Evolutionary conservation across 2,329 filamentous ascomycete species (phyloP).

Genomic region (Elsinoe arachidis): DNA sequence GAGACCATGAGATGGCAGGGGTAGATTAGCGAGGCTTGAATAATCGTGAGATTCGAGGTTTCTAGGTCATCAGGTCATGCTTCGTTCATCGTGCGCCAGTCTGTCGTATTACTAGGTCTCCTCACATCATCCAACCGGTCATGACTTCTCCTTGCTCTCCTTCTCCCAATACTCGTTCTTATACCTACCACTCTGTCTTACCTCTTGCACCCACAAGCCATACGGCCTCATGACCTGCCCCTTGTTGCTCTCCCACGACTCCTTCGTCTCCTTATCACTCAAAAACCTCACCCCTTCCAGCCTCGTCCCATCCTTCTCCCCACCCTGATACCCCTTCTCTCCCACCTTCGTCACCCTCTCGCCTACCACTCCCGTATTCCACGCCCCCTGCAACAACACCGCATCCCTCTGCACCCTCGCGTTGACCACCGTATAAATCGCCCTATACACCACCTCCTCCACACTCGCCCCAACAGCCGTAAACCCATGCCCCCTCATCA

Average conservation of each 20-base stretch:
- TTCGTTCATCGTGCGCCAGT: background rate
- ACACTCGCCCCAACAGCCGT: conserved; percentile 34
- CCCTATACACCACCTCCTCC: conserved; percentile 38
- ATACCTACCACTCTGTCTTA: conserved; percentile 32
- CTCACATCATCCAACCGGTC: background rate
- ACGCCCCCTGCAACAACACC: conserved; percentile 28
- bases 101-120: background rate
- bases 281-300: conserved; percentile 36
- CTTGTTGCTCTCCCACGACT: conserved; percentile 32
- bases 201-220: conserved; percentile 37
- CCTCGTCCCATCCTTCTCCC: conserved; percentile 33
- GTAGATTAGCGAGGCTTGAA: background rate
- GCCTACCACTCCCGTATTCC: conserved; percentile 32
- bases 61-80: background rate
- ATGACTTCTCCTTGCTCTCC: background rate
- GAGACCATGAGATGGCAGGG: background rate
- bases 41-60: background rate
- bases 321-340: conserved; percentile 29
- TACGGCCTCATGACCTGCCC: conserved; percentile 31
- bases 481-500: conserved; percentile 40
- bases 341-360: conserved; percentile 27
- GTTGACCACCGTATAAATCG: conserved; percentile 34
- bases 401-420: conserved; percentile 35
- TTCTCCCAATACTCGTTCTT: conserved; percentile 25
- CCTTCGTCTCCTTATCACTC: conserved; percentile 34